These are phyloP conservation scores for Rubroboletus satanas DNA, from an alignment of 768 basidiomycete species.

Conservation along the genomic window DNA sequence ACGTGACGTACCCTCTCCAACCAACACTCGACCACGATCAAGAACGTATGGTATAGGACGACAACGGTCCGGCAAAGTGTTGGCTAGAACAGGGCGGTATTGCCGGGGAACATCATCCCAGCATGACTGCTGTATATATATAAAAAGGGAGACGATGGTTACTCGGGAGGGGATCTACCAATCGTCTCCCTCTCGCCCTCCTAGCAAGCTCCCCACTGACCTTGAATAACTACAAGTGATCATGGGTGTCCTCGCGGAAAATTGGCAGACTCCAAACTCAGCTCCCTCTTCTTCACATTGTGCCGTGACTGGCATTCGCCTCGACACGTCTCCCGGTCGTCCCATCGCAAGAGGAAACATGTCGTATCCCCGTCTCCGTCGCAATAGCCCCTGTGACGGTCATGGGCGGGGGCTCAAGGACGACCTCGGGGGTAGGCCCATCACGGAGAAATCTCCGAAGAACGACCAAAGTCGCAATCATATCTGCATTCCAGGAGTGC, in stretches of 20 bases:
- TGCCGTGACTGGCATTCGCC: not conserved
- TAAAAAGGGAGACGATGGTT: not conserved
- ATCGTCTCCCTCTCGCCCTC: not conserved
- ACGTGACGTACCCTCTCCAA: not conserved
- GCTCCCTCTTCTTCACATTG: no score
- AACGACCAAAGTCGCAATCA: not conserved
- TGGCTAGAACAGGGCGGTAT: not conserved
- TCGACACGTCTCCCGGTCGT: not conserved
- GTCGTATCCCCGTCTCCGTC: not conserved
- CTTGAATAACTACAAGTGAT: not conserved
- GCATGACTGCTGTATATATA: not conserved
- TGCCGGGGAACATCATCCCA: not conserved
- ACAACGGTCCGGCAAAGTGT: not conserved
- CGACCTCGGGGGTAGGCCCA: not conserved
- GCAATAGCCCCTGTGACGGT: not conserved
- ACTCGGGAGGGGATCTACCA: fast-evolving
- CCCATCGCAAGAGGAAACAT: fast-evolving
- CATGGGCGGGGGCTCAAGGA: not conserved
- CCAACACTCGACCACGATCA: not conserved
- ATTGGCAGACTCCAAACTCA: not conserved
- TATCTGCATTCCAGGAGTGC: no score
- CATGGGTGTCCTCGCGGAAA: slow-evolving; percentile 3
- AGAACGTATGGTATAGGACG: not conserved
- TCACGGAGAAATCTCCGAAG: not conserved
- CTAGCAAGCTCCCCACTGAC: no score